A percentile compares a stretch with the other conserved stretches of the same genome.
These are phyloP conservation scores for Mycena sanguinolenta DNA, from an alignment of 768 basidiomycete species.

Conservation along the genomic window DNA sequence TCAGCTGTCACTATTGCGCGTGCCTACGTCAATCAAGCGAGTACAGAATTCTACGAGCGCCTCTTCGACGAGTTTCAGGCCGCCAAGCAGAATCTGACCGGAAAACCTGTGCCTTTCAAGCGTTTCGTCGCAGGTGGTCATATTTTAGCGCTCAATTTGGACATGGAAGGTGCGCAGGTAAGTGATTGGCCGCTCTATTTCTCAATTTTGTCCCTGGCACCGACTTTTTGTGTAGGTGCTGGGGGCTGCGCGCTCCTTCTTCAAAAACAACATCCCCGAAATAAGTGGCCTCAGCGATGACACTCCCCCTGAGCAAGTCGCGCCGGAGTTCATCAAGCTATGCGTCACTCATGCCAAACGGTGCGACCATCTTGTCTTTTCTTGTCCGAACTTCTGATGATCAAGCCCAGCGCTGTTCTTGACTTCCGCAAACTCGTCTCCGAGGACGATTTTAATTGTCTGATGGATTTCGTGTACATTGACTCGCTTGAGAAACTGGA, in stretches of 20 bases:
- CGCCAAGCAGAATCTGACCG: conserved; percentile 2
- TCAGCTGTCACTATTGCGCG: conserved; percentile 30
- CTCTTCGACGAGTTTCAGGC: conserved; percentile 27
- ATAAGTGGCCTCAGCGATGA: conserved; percentile 5
- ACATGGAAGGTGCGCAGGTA: conserved; percentile 29
- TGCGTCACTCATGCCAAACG: conserved; percentile 23
- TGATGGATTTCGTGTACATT: neutral
- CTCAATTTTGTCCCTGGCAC: too few species aligned
- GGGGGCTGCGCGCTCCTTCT: conserved; percentile 12
- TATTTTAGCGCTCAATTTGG: conserved; percentile 10
- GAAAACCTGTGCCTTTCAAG: conserved; percentile 23
- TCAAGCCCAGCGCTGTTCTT: neutral
- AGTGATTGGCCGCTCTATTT: too few species aligned
- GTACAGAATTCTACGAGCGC: conserved; percentile 13
- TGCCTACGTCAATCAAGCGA: conserved; percentile 15
- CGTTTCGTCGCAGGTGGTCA: conserved; percentile 19
- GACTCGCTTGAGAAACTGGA: neutral
- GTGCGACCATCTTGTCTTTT: conserved; percentile 4
- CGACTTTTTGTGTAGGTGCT: too few species aligned
- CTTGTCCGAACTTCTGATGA: neutral
- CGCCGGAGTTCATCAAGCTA: conserved; percentile 17
- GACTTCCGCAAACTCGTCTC: neutral
- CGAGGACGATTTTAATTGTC: neutral
- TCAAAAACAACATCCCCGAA: conserved; percentile 5
- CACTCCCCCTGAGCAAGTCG: conserved; percentile 3